A percentile compares a stretch with the other conserved stretches of the same genome.
Evolutionary conservation across 805 yeast genomes (phyloP).

Genomic region (Metschnikowia cubensis): DNA sequence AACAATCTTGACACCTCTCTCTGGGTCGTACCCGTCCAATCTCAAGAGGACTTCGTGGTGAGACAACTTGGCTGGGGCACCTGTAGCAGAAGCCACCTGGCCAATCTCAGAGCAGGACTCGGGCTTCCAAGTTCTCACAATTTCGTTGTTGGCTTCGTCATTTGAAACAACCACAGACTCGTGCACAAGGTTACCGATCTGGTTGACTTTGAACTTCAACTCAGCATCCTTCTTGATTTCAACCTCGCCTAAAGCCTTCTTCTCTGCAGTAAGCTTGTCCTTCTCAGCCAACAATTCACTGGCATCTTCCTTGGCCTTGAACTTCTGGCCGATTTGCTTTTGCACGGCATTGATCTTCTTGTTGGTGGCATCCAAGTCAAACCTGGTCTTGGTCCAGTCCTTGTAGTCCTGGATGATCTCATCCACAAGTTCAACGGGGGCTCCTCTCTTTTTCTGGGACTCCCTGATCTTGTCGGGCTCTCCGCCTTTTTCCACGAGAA

Average conservation of each 20-base stretch:
- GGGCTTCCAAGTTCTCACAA: constrained; percentile 86
- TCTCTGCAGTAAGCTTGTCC: constrained; percentile 67
- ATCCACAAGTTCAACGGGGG: constrained; percentile 89
- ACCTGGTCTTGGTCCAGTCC: constrained; percentile 79
- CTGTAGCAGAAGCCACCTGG: constrained; percentile 71
- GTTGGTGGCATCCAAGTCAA: constrained; percentile 86
- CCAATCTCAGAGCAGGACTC: constrained; percentile 58
- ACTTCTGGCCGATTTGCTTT: constrained; percentile 88
- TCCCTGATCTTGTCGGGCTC: constrained; percentile 82
- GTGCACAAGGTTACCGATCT: constrained; percentile 92
- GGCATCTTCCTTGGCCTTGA: constrained; percentile 94
- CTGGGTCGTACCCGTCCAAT: constrained; percentile 97
- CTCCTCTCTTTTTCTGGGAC: constrained; percentile 94
- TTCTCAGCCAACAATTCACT: constrained; percentile 75
- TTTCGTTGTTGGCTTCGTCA: constrained; percentile 87
- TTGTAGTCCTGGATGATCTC: constrained; percentile 90
- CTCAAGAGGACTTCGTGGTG: constrained; percentile 94
- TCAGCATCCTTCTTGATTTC: constrained; percentile 80
- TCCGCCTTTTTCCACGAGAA: constrained; percentile 96
- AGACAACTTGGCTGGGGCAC: constrained; percentile 72
- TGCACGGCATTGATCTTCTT: constrained; percentile 85
- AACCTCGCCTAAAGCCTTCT: constrained; percentile 56
- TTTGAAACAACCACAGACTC: constrained; percentile 81
- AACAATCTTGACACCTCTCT: constrained; percentile 94
- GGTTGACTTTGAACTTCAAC: constrained; percentile 77